Base-by-base conservation (phyloP, 2,329 filamentous ascomycete genomes). In the Parascedosporium putredinis region DNA sequence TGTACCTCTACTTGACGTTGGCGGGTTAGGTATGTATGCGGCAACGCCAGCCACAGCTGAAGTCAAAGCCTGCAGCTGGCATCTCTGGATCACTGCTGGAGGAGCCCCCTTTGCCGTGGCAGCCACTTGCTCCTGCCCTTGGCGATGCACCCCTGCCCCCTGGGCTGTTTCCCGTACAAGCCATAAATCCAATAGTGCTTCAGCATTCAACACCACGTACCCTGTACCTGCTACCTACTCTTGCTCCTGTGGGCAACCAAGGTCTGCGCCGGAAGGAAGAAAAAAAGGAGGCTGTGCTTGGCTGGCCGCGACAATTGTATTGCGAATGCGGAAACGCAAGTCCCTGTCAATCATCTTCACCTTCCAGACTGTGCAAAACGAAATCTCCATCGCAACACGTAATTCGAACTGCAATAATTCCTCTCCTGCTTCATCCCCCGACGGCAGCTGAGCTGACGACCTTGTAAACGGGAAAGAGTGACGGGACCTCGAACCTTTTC, bases 261-360 rank as follows among this genome's bases (percentile, higher is more conserved):
- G 16, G 38, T 42, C 38, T 42, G 42, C 33, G 14, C 36, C 36
- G n/a, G n/a, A 43, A 23, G 20, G 16, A 47, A 47, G 38, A 34
- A 50, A 46, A 47, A 51, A 47, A 45, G 50, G 50, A 47, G 50
- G 50, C 50, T 51, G 50, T 51, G 50, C 44, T 34, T 16, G 47
- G 25, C 34, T 45, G 42, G 34, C 45, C 47, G 50, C 50, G 50
- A 49, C 46, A 38, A 43, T 36, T 29, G 34, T 24, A 43, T 10
- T 49, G n/a, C n/a, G n/a, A n/a, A n/a, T n/a, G n/a, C 36, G 18
- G 47, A 49, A 46, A 49, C 23, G 9, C 43, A 34, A 22, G 33
- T 12, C 16, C 20, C 23, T 22, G 38, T 42, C 47, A 24, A 47
- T 34, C 34, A 43, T 49, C 36, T 31, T n/a, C 38, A 31, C 40